phyloP scores from a whole-genome alignment of 164 flowering plant species.

The Litsea cubeba region DNA sequence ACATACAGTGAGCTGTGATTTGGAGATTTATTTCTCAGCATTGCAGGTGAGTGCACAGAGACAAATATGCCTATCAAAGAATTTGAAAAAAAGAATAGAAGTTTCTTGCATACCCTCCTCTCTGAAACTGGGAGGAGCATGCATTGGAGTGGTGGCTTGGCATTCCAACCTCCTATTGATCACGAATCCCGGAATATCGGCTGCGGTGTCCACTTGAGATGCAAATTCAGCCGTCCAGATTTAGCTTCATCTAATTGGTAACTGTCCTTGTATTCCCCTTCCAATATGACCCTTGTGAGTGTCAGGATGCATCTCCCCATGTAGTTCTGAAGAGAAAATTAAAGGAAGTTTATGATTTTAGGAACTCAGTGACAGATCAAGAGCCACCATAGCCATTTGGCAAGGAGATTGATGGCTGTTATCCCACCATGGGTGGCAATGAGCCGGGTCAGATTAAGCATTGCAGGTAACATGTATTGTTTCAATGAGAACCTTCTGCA shows the following conservation, averaged over 20 bases:
- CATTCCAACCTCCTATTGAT: neutral
- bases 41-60: neutral
- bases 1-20: neutral
- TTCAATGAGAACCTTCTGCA: no score
- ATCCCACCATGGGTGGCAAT: no score
- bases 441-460: no score
- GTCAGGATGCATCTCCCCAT: constrained; percentile 93
- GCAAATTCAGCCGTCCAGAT: constrained; percentile 64
- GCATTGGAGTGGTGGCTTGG: neutral
- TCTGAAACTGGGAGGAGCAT: constrained; percentile 1
- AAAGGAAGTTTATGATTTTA: neutral
- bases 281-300: constrained; percentile 82
- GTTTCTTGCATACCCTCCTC: no score
- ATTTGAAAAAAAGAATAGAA: constrained; percentile 1
- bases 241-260: constrained; percentile 68
- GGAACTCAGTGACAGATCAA: neutral
- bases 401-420: no score
- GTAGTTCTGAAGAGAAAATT: constrained; percentile 52
- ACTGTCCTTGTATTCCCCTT: constrained; percentile 73
- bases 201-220: constrained; percentile 89
- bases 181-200: constrained; percentile 64
- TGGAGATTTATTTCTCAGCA: neutral
- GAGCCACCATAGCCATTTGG: no score
- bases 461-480: no score
- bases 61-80: neutral